Percentiles rank a stretch among this genome's conserved stretches.
These are phyloP conservation scores for Hanseniaspora gamundiae DNA, from an alignment of 1,139 yeast species.

Conservation along the genomic window DNA sequence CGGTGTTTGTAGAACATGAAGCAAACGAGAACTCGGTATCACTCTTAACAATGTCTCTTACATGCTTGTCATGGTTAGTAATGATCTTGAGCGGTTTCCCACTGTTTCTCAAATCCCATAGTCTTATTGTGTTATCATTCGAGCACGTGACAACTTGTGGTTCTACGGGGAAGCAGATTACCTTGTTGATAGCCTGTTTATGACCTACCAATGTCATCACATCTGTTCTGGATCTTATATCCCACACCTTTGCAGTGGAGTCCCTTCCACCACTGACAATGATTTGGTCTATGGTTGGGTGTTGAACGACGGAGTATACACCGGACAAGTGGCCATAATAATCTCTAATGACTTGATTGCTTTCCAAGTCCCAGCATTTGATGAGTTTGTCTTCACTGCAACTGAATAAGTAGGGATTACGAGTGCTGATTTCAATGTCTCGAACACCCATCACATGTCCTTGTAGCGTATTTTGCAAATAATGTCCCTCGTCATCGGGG, in stretches of 20 bases:
- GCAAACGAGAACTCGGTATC: constrained; percentile 66
- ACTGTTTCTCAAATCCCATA: constrained; percentile 72
- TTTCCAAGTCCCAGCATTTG: constrained; percentile 95
- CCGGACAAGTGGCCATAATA: constrained; percentile 94
- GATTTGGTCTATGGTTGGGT: constrained; percentile 78
- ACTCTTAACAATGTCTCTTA: constrained; percentile 42
- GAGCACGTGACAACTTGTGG: constrained; percentile 83
- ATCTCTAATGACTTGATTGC: constrained; percentile 68
- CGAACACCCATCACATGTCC: constrained; percentile 90
- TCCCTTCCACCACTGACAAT: constrained; percentile 80
- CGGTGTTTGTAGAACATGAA: constrained; percentile 66
- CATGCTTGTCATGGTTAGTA: constrained; percentile 78
- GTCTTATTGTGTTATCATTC: constrained; percentile 69
- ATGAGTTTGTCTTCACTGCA: constrained; percentile 91
- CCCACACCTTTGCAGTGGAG: constrained; percentile 85
- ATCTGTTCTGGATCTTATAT: constrained; percentile 62
- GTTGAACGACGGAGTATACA: constrained; percentile 69
- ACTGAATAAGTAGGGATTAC: constrained; percentile 80
- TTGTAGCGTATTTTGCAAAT: constrained; percentile 60
- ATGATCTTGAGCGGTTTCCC: constrained; percentile 49
- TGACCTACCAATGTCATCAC: constrained; percentile 79
- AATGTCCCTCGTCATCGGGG: constrained; percentile 38
- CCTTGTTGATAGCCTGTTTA: constrained; percentile 57
- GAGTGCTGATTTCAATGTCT: constrained; percentile 55
- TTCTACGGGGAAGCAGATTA: constrained; percentile 55